Percentiles rank a stretch among this genome's conserved stretches.
Conservation (phyloP, 1,284 basidiomycete genomes). For the Leccinum solheimii region DNA sequence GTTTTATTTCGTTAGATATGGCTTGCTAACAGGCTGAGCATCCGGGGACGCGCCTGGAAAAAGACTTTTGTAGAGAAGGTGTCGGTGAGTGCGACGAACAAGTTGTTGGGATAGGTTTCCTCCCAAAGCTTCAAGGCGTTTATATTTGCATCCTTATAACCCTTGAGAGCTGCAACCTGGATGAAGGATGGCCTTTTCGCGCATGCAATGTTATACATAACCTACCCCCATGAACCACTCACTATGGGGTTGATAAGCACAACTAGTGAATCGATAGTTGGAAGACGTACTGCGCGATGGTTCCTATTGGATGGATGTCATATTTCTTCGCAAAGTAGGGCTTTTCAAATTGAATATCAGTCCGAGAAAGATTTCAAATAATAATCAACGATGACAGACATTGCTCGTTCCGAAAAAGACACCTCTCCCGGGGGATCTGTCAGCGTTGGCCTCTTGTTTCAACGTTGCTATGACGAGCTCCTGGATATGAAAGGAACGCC, state of each 20-base stretch:
- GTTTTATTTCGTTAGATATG: background rate
- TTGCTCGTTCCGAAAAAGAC: constrained; percentile 86
- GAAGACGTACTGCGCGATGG: constrained; percentile 79
- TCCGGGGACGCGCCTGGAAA: constrained; percentile 40
- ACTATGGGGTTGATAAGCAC: constrained; percentile 39
- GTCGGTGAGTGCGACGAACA: constrained; percentile 84
- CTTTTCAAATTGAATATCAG: background rate
- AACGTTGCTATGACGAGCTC: constrained; percentile 77
- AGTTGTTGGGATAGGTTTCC: constrained; percentile 57
- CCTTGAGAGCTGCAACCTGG: constrained; percentile 64
- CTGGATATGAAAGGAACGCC: constrained; percentile 81
- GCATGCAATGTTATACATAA: background rate
- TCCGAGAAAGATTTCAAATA: background rate
- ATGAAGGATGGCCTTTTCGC: background rate
- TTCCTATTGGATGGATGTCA: constrained; percentile 31
- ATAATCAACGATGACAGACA: constrained; percentile 35
- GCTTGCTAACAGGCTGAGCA: background rate
- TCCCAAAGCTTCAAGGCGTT: constrained; percentile 85
- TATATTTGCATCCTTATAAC: constrained; percentile 75
- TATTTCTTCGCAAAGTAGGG: background rate
- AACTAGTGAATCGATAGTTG: constrained; percentile 1
- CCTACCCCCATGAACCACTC: constrained; percentile 95
- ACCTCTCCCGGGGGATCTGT: constrained; percentile 54
- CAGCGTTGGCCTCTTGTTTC: constrained; percentile 64
- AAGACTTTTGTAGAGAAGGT: constrained; percentile 73